phyloP scores from a whole-genome alignment of 768 basidiomycete species.

The Galerina marginata region DNA sequence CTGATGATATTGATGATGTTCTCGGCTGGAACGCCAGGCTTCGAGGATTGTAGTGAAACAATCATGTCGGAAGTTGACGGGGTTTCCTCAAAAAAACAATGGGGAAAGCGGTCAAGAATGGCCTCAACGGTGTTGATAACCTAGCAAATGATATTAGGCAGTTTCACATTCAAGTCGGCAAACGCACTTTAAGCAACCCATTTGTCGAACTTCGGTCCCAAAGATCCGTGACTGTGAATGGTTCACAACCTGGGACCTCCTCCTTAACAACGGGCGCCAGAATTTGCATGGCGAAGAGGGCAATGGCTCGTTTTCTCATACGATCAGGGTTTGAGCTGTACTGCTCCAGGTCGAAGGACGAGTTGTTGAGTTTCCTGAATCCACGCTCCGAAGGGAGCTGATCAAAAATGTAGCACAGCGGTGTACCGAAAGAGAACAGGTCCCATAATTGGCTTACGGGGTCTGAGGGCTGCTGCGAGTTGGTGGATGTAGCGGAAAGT shows the following conservation, averaged over 20 bases:
- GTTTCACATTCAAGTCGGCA: neutral
- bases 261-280: conserved; percentile 63
- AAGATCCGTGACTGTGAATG: conserved; percentile 91
- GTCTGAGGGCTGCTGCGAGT: conserved; percentile 81
- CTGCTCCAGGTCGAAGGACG: conserved; percentile 68
- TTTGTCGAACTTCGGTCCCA: conserved; percentile 92
- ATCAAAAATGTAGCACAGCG: conserved; percentile 96
- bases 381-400: conserved; percentile 73
- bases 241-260: conserved; percentile 71
- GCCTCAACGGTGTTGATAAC: conserved; percentile 89
- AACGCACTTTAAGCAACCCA: conserved; percentile 88
- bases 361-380: conserved; percentile 61
- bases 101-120: conserved; percentile 78
- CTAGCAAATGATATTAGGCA: conserved; percentile 42
- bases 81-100: conserved; percentile 67
- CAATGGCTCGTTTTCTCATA: conserved; percentile 88
- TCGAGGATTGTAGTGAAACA: conserved; percentile 45
- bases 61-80: conserved; percentile 59
- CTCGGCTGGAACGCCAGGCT: conserved; percentile 68
- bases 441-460: conserved; percentile 96
- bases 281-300: conserved; percentile 90
- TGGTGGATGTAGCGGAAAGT: conserved; percentile 51
- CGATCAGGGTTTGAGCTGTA: conserved; percentile 79
- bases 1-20: conserved; percentile 68
- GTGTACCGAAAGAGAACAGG: conserved; percentile 89